phyloP scores from a whole-genome alignment of 1,284 basidiomycete genomes.

The Singerocomus inundabilis region DNA sequence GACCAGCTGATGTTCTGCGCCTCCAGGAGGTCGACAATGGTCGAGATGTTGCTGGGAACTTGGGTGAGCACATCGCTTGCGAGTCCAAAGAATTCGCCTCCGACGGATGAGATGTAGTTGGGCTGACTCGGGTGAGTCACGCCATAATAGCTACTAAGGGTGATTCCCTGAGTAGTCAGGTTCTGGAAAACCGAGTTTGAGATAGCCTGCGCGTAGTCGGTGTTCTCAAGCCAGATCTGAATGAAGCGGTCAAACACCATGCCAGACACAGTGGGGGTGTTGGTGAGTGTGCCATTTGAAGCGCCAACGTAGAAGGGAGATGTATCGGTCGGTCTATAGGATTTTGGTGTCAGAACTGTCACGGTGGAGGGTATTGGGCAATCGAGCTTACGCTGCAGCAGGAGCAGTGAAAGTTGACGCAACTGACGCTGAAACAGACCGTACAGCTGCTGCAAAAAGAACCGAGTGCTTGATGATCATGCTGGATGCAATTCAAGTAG shows the following conservation, averaged over 20 bases:
- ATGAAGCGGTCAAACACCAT: conserved; percentile 56
- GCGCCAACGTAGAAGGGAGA: conserved; percentile 30
- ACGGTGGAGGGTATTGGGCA: background rate
- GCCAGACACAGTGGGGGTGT: conserved; percentile 35
- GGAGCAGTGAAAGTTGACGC: conserved; percentile 31
- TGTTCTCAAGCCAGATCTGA: conserved; percentile 60
- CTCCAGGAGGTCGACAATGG: conserved; percentile 64
- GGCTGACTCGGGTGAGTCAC: conserved; percentile 68
- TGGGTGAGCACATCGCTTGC: conserved; percentile 44
- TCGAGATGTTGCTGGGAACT: conserved; percentile 46
- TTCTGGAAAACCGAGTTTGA: conserved; percentile 45
- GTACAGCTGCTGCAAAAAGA: conserved; percentile 17
- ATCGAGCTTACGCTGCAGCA: conserved; percentile 26
- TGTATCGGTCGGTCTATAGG: conserved; percentile 26
- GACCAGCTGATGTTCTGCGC: conserved; percentile 55
- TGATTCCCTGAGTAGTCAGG: conserved; percentile 52
- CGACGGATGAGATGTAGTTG: conserved; percentile 53
- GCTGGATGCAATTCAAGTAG: background rate
- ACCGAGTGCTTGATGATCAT: conserved; percentile 18
- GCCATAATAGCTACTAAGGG: conserved; percentile 51
- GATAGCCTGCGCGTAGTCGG: conserved; percentile 41
- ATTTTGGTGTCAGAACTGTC: background rate
- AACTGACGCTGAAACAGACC: conserved; percentile 25
- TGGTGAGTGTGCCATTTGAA: conserved; percentile 30
- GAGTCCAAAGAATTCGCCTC: conserved; percentile 65